Base-by-base conservation (phyloP, 176 grass and related monocot genomes). In the Leersia perrieri region DNA sequence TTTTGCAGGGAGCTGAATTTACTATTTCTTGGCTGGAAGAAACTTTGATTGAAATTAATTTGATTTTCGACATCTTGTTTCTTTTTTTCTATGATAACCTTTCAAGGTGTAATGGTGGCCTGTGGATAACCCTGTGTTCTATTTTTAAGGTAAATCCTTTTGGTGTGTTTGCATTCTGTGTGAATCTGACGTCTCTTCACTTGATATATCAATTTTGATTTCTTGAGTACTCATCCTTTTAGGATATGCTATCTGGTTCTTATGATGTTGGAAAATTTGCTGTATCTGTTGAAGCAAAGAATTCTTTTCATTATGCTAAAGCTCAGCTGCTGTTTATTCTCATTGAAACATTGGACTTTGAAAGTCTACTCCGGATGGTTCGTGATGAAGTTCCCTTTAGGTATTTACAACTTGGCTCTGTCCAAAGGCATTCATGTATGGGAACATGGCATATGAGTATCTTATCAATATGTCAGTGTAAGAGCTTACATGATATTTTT, bases 41-140 rank as follows among this genome's bases (percentile, higher is more conserved):
- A 82, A 78, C 73, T 45, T 87, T 98, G 82, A 98, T 98, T 83
- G 95, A 98, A 90, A 76, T 85, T 66, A 98, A 90, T 84, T 70
- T 94, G 75, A 84, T 98, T 35, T 86, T 91, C n/a, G 95, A 94
- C 81, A 94, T 89, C 82, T 83, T 98, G 35, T 94, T 98, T 66
- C 90, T 98, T 78, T 42, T 86, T 57, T 87, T 92, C 81, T 98
- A 90, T 89, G 95, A 92, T 87, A 91, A 88, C 78, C 90, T 92
- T 35, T 87, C 85, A 67, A 83, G 67, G 69, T 98, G 95, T 75
- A 92, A 83, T 44, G 74, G 75, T 66, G 78, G 75, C 29, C 77
- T 86, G 85, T 94, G 95, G 95, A 94, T 87, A 92, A 82, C 44
- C 32, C 80, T 98, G 68, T 94, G 80, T 35, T 94, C 69, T 35